A percentile compares a stretch with the other conserved stretches of the same genome.
Conservation (phyloP, 2,329 filamentous ascomycete species). For the Sporothrix euskadiensis region DNA sequence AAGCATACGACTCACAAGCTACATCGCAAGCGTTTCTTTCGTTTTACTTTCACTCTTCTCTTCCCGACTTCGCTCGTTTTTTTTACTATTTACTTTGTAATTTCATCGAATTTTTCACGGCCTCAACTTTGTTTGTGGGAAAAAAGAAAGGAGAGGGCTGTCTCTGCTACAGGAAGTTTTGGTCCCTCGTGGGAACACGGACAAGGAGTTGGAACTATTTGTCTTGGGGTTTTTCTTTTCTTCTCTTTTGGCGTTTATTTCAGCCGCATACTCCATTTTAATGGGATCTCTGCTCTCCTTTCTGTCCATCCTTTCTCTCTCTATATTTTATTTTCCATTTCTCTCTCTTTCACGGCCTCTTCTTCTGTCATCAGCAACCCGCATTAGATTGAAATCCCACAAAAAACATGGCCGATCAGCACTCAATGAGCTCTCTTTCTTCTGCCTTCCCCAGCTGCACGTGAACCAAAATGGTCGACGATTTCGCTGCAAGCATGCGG, state of each 20-base stretch:
- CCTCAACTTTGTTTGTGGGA: not conserved
- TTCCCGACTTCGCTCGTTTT: not conserved
- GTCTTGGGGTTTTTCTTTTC: not conserved
- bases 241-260: not conserved
- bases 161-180: not conserved
- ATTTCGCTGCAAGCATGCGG: not conserved
- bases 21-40: not conserved
- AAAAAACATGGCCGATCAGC: not conserved
- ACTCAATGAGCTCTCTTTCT: not conserved
- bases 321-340: not conserved
- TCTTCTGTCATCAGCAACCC: not conserved
- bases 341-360: not conserved
- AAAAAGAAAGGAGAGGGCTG: not conserved
- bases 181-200: not conserved
- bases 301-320: not conserved
- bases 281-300: not conserved
- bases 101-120: not conserved
- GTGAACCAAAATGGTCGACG: not conserved
- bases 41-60: not conserved
- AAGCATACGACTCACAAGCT: too few relatives aligned
- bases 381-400: not conserved
- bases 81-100: not conserved
- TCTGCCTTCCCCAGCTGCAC: not conserved
- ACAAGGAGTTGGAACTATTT: conserved; percentile 9
- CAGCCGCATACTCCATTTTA: not conserved